Percentiles rank a stretch among this genome's conserved stretches.
Evolutionary conservation across 1,139 yeast species (phyloP).

Genomic region (Scheffersomyces segobiensis): DNA sequence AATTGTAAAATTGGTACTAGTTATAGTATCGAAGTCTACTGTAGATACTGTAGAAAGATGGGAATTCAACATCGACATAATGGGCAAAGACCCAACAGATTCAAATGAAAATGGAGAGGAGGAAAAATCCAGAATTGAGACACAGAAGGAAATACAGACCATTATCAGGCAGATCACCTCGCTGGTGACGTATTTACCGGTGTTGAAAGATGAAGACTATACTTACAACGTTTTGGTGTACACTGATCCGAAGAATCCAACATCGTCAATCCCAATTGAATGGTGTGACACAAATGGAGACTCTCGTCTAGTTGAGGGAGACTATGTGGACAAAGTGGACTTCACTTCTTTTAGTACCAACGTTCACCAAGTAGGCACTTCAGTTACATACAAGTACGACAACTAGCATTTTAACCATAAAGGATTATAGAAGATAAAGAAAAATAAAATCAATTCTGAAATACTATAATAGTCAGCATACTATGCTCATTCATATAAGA

Average conservation of each 20-base stretch:
- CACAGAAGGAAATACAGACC: constrained; percentile 78
- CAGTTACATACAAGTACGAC: constrained; percentile 64
- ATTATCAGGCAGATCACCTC: constrained; percentile 89
- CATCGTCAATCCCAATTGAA: constrained; percentile 62
- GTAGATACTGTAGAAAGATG: constrained; percentile 79
- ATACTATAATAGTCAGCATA: too few species aligned
- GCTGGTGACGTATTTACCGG: constrained; percentile 82
- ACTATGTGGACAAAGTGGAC: constrained; percentile 64
- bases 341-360: constrained; percentile 70
- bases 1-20: constrained; percentile 69
- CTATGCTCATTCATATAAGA: not conserved
- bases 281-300: constrained; percentile 79
- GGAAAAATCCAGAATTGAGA: constrained; percentile 46
- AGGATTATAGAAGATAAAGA: not conserved
- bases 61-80: constrained; percentile 70
- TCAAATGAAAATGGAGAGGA: not conserved
- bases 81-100: constrained; percentile 14
- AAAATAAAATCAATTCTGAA: not conserved
- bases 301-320: constrained; percentile 54
- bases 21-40: constrained; percentile 64
- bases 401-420: not conserved
- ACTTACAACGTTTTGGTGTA: constrained; percentile 88
- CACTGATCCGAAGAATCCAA: constrained; percentile 67
- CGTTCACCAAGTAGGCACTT: constrained; percentile 71
- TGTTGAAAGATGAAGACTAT: constrained; percentile 62